A percentile compares a stretch with the other conserved stretches of the same genome.
Evolutionary conservation across 768 basidiomycete genomes (phyloP).

Genomic region (Lyophyllum decastes): DNA sequence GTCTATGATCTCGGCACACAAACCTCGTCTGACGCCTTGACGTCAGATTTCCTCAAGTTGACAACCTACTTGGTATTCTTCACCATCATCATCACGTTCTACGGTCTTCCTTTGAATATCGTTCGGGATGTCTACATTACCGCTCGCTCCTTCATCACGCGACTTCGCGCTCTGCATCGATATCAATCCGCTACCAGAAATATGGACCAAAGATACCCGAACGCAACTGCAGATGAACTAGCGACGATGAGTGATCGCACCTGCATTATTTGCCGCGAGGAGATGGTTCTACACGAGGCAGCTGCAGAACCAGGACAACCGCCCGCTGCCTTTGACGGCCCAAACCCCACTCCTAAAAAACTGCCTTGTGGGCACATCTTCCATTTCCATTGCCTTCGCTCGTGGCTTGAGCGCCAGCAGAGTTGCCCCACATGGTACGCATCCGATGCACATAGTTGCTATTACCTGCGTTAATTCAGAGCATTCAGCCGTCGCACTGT

Average conservation of each 20-base stretch:
- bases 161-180: conserved; percentile 84
- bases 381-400: conserved; percentile 95
- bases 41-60: conserved; percentile 88
- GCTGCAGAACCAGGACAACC: conserved; percentile 24
- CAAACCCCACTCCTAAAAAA: conserved; percentile 96
- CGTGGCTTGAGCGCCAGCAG: conserved; percentile 98
- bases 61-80: conserved; percentile 94
- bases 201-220: conserved; percentile 95
- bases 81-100: conserved; percentile 89
- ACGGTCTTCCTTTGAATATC: conserved; percentile 95
- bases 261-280: conserved; percentile 98
- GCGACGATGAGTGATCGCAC: conserved; percentile 81
- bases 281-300: conserved; percentile 60
- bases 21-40: conserved; percentile 9
- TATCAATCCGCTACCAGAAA: conserved; percentile 94
- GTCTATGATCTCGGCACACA: neutral
- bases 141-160: conserved; percentile 86
- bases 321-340: conserved; percentile 54
- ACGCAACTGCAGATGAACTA: conserved; percentile 87
- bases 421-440: conserved; percentile 97
- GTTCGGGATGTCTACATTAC: conserved; percentile 97
- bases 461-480: conserved; percentile 12
- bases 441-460: conserved; percentile 1
- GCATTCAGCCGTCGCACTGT: conserved; percentile 73
- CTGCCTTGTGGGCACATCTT: conserved; percentile 97